phyloP scores from a whole-genome alignment of 1,139 yeast species.

The Saccharomyces uvarum region DNA sequence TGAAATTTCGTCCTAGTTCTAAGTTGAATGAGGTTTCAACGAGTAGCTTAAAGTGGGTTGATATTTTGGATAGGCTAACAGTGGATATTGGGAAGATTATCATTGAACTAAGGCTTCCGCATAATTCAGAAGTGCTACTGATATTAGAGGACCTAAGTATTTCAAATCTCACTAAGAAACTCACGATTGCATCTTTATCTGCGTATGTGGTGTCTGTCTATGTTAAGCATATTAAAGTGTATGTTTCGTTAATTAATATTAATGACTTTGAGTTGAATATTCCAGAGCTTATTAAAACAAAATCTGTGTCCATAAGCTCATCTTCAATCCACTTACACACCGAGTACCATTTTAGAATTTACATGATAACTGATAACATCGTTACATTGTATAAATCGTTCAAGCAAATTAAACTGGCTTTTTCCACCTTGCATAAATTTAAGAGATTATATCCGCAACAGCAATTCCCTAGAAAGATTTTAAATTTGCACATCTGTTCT shows the following conservation, averaged over 20 bases:
- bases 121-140: conserved; percentile 19
- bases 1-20: conserved; percentile 1
- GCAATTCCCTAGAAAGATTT: conserved; percentile 43
- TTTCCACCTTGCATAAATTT: conserved; percentile 36
- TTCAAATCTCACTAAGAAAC: conserved; percentile 1
- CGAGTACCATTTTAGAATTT: conserved; percentile 52
- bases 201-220: conserved; percentile 27
- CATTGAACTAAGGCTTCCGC: conserved; percentile 23
- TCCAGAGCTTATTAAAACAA: background rate
- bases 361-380: conserved; percentile 57
- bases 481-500: conserved; percentile 46
- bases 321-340: conserved; percentile 22
- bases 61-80: conserved; percentile 5
- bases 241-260: conserved; percentile 19
- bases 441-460: conserved; percentile 37
- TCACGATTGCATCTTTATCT: conserved; percentile 11
- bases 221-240: conserved; percentile 15
- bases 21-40: background rate
- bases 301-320: conserved; percentile 10
- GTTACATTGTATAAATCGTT: conserved; percentile 55
- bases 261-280: conserved; percentile 13
- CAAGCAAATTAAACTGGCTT: conserved; percentile 48
- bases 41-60: conserved; percentile 5
- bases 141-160: conserved; percentile 10
- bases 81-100: conserved; percentile 15